A percentile compares a stretch with the other conserved stretches of the same genome.
Conservation (phyloP, 2,329 filamentous ascomycete genomes). For the Penicillium sp. region DNA sequence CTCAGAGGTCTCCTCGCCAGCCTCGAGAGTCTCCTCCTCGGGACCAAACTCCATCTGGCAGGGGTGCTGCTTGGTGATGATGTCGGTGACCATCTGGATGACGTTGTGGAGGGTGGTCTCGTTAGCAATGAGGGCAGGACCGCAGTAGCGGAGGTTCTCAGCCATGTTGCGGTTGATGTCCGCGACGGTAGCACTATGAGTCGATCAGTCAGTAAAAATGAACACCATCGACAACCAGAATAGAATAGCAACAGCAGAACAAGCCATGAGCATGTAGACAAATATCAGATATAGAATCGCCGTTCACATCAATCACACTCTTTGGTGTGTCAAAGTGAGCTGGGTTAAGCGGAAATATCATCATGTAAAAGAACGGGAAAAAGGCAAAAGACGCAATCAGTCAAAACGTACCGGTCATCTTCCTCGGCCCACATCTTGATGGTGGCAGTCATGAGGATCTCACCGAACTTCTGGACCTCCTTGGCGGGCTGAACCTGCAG, state of each 20-base stretch:
- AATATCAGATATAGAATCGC: conserved; percentile 58
- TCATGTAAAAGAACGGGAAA: conserved; percentile 58
- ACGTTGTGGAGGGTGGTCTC: conserved; percentile 73
- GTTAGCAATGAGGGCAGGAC: conserved; percentile 78
- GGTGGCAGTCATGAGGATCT: conserved; percentile 82
- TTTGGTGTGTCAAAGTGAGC: conserved; percentile 96
- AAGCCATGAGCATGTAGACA: neutral
- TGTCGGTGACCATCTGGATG: conserved; percentile 70
- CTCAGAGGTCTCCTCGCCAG: conserved; percentile 80
- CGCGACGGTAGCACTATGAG: conserved; percentile 75
- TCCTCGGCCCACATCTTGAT: conserved; percentile 86
- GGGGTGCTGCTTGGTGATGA: conserved; percentile 87
- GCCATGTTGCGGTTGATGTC: conserved; percentile 95
- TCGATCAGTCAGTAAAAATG: conserved; percentile 46
- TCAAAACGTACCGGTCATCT: conserved; percentile 78
- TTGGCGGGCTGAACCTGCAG: conserved; percentile 74
- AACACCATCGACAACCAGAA: conserved; percentile 7
- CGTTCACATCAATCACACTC: conserved; percentile 83
- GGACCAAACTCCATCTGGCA: conserved; percentile 90
- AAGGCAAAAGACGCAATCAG: conserved; percentile 20
- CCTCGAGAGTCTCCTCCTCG: conserved; percentile 73
- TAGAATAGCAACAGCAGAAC: neutral
- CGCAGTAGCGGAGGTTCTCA: conserved; percentile 85
- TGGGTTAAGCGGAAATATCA: conserved; percentile 95
- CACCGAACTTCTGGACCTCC: conserved; percentile 81